Base-by-base conservation (phyloP, 352 stramenopile species). In the Globisporangium irregulare region DNA sequence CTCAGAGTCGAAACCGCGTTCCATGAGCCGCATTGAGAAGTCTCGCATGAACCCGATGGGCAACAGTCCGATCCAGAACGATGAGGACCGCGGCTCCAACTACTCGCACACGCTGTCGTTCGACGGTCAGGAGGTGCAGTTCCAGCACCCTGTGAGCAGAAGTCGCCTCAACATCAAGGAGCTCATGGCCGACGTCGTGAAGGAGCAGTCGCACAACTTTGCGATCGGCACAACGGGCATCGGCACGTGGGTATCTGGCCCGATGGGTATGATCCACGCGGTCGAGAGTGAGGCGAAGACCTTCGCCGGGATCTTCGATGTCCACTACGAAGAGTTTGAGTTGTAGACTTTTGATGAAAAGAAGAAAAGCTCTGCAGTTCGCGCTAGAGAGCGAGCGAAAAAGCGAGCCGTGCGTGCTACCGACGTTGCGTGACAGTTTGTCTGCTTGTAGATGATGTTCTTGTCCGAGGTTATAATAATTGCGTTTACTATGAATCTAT, bases 301-400 rank as follows among this genome's bases (percentile, higher is more conserved):
- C 56, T 95, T 90, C 64, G 86, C 86, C 20, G 86, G 87, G 64
- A 93, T 93, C 73, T 95, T 93, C 66, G 87, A 95, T 78, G 86
- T 95, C 43, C 87, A 95, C 77, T 94, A 83, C 73, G 87, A 95
- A 69, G 81, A 92, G 73, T 95, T 95, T 80, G 85, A 95, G 68
- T 90, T 95, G 85, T 95, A 95, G 75, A 71, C 32, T 64, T 64
- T 75, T 48, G 46, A 51, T 51, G 43, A 51, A 5, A n/a, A 20
- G 43, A 51, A n/a, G 43, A 22, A 18, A 51, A 22, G 43, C 43
- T 22, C 43, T 51, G 43, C 43, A 51, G 18, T 24, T 64, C 58
- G 56, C 22, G 20, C 9, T 53, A 63, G 58, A 53, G 57, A 54
- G 34, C 22, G 58, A 38, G 34, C 22, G 58, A 38, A n/a, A 22